Evolutionary conservation across 2,329 filamentous ascomycete genomes (phyloP).

Genomic region (Cercospora zeina): DNA sequence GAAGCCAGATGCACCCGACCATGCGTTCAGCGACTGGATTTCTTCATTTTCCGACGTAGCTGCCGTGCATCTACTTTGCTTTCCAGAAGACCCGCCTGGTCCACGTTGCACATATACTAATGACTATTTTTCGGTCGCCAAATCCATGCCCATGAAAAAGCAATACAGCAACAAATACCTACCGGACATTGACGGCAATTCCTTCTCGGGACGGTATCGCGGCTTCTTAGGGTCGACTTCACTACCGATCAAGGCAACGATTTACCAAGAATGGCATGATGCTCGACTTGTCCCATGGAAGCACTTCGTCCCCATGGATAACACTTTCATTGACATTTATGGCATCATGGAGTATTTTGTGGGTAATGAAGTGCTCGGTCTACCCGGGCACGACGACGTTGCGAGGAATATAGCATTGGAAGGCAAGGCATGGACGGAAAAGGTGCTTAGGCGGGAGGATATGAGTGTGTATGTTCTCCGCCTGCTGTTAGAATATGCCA

Average conservation of each 20-base stretch:
- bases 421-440: slow-evolving; percentile 68
- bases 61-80: slow-evolving; percentile 50
- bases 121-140: slow-evolving; percentile 42
- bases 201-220: slow-evolving; percentile 43
- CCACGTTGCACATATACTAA: slow-evolving; percentile 51
- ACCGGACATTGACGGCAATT: slow-evolving; percentile 71
- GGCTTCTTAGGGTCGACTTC: slow-evolving; percentile 33
- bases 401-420: slow-evolving; percentile 65
- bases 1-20: slow-evolving; percentile 19
- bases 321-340: slow-evolving; percentile 35
- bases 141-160: slow-evolving; percentile 42
- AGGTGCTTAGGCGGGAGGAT: slow-evolving; percentile 67
- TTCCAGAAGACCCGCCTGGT: slow-evolving; percentile 41
- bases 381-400: slow-evolving; percentile 52
- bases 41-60: slow-evolving; percentile 45
- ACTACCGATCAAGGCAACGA: slow-evolving; percentile 41
- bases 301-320: slow-evolving; percentile 42
- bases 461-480: slow-evolving; percentile 80
- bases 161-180: slow-evolving; percentile 62
- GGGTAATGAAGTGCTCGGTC: slow-evolving; percentile 45
- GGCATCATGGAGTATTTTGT: slow-evolving; percentile 54
- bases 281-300: slow-evolving; percentile 41
- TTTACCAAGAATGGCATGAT: slow-evolving; percentile 45
- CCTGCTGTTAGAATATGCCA: slow-evolving; percentile 52
- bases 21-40: slow-evolving; percentile 45